Percentiles rank a stretch among this genome's conserved stretches.
phyloP scores from a whole-genome alignment of 129 eudicot species.

The Artemisia tridentata region DNA sequence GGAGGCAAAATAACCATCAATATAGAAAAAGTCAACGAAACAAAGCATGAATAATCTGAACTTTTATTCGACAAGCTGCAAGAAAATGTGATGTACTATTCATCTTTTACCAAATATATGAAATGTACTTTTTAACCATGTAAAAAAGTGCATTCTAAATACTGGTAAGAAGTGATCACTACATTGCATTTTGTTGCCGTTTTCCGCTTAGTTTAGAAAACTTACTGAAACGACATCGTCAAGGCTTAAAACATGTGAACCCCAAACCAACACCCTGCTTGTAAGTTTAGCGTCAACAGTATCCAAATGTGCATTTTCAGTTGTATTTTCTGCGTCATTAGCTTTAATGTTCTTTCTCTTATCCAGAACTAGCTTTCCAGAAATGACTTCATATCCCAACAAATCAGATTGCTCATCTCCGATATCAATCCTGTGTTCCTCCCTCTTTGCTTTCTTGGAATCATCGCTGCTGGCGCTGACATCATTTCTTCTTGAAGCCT shows the following conservation, averaged over 20 bases:
- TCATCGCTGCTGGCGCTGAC: conserved; percentile 49
- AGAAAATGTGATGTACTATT: too few species aligned
- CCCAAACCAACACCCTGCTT: conserved; percentile 95
- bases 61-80: neutral
- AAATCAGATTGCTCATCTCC: conserved; percentile 93
- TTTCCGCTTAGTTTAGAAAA: neutral
- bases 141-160: too few species aligned
- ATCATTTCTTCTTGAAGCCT: conserved; percentile 44
- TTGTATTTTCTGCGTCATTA: conserved; percentile 47
- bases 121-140: too few species aligned
- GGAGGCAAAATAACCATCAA: conserved; percentile 8
- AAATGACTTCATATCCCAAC: conserved; percentile 83
- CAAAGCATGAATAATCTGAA: neutral
- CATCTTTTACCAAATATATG: too few species aligned
- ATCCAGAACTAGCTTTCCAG: conserved; percentile 82
- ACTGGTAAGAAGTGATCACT: too few species aligned
- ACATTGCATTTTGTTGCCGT: neutral
- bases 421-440: conserved; percentile 84
- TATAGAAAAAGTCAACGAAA: neutral
- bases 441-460: conserved; percentile 56
- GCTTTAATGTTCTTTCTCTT: conserved; percentile 57
- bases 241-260: conserved; percentile 63
- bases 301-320: conserved; percentile 49
- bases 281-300: conserved; percentile 93
- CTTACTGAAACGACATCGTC: conserved; percentile 88